phyloP scores from a whole-genome alignment of 352 stramenopile genomes.

The Aphanomyces stellatus region DNA sequence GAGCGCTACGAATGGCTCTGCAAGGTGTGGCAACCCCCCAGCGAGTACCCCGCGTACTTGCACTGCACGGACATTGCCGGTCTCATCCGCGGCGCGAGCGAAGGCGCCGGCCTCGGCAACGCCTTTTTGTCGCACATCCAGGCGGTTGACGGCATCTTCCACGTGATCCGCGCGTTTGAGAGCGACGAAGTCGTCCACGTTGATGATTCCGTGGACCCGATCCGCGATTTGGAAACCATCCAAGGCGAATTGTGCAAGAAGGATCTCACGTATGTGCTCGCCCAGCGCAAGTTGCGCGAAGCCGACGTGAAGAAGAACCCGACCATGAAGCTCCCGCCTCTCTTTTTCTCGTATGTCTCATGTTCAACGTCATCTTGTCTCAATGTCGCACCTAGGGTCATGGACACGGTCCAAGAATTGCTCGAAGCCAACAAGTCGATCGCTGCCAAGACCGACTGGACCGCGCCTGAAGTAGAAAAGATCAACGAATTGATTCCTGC shows the following conservation, averaged over 20 bases:
- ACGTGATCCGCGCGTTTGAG: conserved; percentile 30
- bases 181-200: conserved; percentile 35
- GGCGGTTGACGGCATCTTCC: conserved; percentile 30
- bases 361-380: neutral
- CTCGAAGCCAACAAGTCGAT: conserved; percentile 66
- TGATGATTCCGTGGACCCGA: conserved; percentile 54
- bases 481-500: conserved; percentile 57
- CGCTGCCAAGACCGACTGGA: conserved; percentile 48
- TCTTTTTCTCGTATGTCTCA: conserved; percentile 19
- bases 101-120: conserved; percentile 33
- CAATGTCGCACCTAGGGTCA: conserved; percentile 22
- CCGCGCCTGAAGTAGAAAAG: conserved; percentile 61
- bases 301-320: conserved; percentile 25
- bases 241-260: conserved; percentile 58
- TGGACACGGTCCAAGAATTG: conserved; percentile 59
- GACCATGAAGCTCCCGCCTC: conserved; percentile 25
- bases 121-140: conserved; percentile 34
- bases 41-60: conserved; percentile 24
- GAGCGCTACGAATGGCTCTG: conserved; percentile 21
- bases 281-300: conserved; percentile 22
- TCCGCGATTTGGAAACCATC: conserved; percentile 88
- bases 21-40: conserved; percentile 20
- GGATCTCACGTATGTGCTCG: conserved; percentile 18
- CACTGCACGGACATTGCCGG: conserved; percentile 34
- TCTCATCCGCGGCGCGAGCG: conserved; percentile 25